Percentiles rank a stretch among this genome's conserved stretches.
Conservation (phyloP, 495 filamentous ascomycete species). For the Opeltia flavorubescens region DNA sequence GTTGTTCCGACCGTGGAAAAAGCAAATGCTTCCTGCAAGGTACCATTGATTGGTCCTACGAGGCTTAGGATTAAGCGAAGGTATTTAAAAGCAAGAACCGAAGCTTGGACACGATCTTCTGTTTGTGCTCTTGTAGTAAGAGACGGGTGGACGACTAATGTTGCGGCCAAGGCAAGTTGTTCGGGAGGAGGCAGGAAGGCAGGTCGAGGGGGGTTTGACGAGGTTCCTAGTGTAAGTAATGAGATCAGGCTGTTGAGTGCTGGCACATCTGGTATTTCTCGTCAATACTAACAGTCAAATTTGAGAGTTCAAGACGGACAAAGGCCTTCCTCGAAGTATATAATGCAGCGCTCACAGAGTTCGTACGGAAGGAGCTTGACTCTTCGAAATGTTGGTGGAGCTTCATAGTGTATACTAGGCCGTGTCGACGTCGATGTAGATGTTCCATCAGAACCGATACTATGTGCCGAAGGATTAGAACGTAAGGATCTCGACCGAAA, state of each 20-base stretch:
- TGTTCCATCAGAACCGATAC: background rate
- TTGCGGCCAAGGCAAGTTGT: constrained; percentile 53
- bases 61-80: constrained; percentile 39
- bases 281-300: background rate
- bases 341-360: constrained; percentile 47
- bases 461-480: background rate
- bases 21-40: constrained; percentile 36
- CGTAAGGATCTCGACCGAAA: background rate
- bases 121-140: constrained; percentile 49
- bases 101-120: constrained; percentile 34
- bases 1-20: constrained; percentile 22
- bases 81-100: constrained; percentile 41
- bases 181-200: constrained; percentile 36
- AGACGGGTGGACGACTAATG: constrained; percentile 54
- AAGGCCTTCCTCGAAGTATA: constrained; percentile 64
- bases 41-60: constrained; percentile 35
- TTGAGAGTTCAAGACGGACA: constrained; percentile 30
- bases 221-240: constrained; percentile 43
- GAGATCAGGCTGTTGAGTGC: constrained; percentile 55
- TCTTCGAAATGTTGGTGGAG: constrained; percentile 30
- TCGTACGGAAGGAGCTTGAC: constrained; percentile 43
- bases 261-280: constrained; percentile 39
- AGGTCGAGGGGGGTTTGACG: constrained; percentile 18
- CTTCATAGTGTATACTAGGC: background rate
- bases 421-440: background rate